phyloP scores from a whole-genome alignment of 2,329 filamentous ascomycete genomes.

The Colletotrichum chrysophilum region DNA sequence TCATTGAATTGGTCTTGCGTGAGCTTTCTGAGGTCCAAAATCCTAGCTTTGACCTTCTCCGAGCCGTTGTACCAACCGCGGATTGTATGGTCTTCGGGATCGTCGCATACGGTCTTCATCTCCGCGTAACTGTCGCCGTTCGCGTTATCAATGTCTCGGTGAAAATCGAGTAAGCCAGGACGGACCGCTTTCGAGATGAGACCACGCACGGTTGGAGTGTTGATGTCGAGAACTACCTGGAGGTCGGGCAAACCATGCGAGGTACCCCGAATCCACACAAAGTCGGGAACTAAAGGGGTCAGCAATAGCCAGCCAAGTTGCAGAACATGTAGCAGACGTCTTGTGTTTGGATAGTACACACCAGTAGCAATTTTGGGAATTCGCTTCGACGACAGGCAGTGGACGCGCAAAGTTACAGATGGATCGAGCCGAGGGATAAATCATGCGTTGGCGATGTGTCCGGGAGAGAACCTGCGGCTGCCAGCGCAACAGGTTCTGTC shows the following conservation, averaged over 20 bases:
- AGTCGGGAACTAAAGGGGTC: background rate
- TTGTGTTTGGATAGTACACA: background rate
- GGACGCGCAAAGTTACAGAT: background rate
- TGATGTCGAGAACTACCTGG: no score
- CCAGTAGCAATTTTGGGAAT: background rate
- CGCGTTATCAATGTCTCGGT: background rate
- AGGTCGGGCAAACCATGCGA: background rate
- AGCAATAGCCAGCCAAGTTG: no score
- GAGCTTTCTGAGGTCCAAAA: no score
- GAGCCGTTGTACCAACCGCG: no score
- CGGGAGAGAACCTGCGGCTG: background rate
- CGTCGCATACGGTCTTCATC: background rate
- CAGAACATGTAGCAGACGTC: background rate
- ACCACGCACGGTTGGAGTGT: background rate
- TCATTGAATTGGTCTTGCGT: no score
- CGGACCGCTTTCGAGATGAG: background rate
- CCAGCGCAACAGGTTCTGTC: accelerated
- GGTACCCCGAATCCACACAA: background rate
- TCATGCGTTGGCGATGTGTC: background rate
- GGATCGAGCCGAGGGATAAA: background rate
- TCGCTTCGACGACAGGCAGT: background rate
- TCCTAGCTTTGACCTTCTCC: no score
- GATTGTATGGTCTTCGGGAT: background rate
- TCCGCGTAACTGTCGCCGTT: background rate
- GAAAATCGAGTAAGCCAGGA: background rate